Percentiles rank a stretch among this genome's conserved stretches.
Evolutionary conservation across 2,329 filamentous ascomycete species (phyloP).

Genomic region (Pyricularia grisea): DNA sequence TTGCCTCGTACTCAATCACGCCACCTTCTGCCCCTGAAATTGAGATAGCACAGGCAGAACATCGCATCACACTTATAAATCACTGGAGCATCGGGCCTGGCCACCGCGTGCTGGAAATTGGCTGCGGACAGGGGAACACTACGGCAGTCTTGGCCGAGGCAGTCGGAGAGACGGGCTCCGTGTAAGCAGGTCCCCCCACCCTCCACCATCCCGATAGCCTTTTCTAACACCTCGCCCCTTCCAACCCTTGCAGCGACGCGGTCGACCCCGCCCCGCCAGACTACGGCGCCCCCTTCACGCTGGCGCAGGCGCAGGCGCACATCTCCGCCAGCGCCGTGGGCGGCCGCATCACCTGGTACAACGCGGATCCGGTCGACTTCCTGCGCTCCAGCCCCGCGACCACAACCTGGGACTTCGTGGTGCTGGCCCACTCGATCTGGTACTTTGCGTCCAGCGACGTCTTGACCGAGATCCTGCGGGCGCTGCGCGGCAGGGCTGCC

Average conservation of each 20-base stretch:
- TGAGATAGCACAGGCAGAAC: constrained; percentile 9
- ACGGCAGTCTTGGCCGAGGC: constrained; percentile 42
- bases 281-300: constrained; percentile 40
- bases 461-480: constrained; percentile 25
- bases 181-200: constrained; percentile 19
- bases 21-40: background rate
- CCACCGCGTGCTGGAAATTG: constrained; percentile 42
- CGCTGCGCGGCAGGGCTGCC: constrained; percentile 22
- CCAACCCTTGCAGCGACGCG: constrained; percentile 17
- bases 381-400: constrained; percentile 14
- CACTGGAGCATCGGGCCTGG: constrained; percentile 23
- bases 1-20: background rate
- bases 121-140: constrained; percentile 50
- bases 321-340: constrained; percentile 31
- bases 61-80: constrained; percentile 25
- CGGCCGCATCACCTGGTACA: constrained; percentile 31
- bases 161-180: constrained; percentile 30
- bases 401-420: constrained; percentile 30
- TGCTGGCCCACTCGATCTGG: constrained; percentile 43
- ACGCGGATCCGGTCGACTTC: constrained; percentile 24
- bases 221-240: background rate
- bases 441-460: constrained; percentile 35
- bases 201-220: background rate
- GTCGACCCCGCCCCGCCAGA: constrained; percentile 40
- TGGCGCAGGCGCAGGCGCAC: constrained; percentile 36